phyloP scores from a whole-genome alignment of 2,329 filamentous ascomycete genomes.

The Fusarium phyllophilum region DNA sequence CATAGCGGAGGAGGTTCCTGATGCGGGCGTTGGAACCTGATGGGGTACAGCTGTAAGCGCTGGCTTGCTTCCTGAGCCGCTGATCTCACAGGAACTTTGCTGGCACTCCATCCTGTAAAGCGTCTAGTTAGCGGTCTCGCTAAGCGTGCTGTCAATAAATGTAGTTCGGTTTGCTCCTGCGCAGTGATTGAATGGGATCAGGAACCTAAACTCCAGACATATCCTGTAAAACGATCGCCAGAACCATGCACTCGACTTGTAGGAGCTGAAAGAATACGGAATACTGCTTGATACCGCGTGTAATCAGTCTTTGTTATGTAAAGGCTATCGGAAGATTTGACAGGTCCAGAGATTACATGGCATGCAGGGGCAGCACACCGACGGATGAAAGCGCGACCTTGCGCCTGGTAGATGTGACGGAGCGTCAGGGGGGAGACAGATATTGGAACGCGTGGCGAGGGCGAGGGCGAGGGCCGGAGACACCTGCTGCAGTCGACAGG shows the following conservation, averaged over 20 bases:
- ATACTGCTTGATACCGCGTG: neutral
- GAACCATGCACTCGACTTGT: neutral
- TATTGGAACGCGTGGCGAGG: neutral
- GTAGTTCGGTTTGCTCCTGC: neutral
- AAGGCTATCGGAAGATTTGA: neutral
- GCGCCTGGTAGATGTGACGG: neutral
- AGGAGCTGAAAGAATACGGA: neutral
- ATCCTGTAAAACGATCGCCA: neutral
- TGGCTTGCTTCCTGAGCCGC: neutral
- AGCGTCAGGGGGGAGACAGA: fast-evolving
- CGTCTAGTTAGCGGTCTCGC: neutral
- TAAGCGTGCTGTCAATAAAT: neutral
- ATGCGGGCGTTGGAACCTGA: neutral
- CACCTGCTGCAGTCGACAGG: neutral
- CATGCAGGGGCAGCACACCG: neutral
- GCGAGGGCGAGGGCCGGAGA: neutral
- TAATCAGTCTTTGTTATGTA: neutral
- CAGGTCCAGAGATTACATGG: neutral
- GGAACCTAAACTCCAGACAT: fast-evolving
- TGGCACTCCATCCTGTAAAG: neutral
- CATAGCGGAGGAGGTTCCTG: neutral
- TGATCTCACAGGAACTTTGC: neutral
- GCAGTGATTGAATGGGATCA: neutral
- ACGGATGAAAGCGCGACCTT: neutral
- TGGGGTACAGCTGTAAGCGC: neutral